Base-by-base conservation (phyloP, 768 basidiomycete species). In the Mycena belliarum region DNA sequence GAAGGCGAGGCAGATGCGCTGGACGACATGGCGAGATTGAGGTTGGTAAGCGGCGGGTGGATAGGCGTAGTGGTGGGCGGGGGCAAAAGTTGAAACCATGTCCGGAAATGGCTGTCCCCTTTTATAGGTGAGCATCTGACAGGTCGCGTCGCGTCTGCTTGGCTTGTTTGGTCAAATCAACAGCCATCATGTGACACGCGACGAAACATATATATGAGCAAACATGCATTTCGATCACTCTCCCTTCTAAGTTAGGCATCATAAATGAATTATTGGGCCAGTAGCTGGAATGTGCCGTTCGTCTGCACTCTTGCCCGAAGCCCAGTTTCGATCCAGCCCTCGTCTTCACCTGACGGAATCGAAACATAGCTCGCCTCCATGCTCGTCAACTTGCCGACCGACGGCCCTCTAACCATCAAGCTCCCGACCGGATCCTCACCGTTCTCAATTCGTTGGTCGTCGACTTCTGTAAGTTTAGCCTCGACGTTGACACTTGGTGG, bases 401-500 rank as follows among this genome's bases (percentile, higher is more conserved):
- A 18, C 32, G 54, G 59, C 9, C 59, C 59, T 20, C 59, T 50
- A 6, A 60, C 54, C 59, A 56, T 49, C 45, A 60, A n/a, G 4
- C 55, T 37, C 2, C 59, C 59, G n/a, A 95, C 82, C 1, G 86
- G 90, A 64, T 93, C 88, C 3, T 63, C 79, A 3, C 89, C 91
- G 3, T 65, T 72, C 68, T 91, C 91, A 9, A 92, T 76, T 11
- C 72, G 70, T 1, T 75, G 77, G 52, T 95, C 91, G 41, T 87
- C 76, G 11, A 91, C 82, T 0, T 80, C 86, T 0, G 80, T 67
- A n/a, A 98, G 77, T 68, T 93, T 89, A 6, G 82, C 85, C 70
- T 97, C 95, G 0, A 94, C 76, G 65, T 95, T 95, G 52, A 87
- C 78, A n/a, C 85, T 82, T 3, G 95, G 95, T 4, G 93, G 87